These are phyloP conservation scores for Carex arenaria DNA, from an alignment of 202 grass and related monocot genomes.

Conservation along the genomic window DNA sequence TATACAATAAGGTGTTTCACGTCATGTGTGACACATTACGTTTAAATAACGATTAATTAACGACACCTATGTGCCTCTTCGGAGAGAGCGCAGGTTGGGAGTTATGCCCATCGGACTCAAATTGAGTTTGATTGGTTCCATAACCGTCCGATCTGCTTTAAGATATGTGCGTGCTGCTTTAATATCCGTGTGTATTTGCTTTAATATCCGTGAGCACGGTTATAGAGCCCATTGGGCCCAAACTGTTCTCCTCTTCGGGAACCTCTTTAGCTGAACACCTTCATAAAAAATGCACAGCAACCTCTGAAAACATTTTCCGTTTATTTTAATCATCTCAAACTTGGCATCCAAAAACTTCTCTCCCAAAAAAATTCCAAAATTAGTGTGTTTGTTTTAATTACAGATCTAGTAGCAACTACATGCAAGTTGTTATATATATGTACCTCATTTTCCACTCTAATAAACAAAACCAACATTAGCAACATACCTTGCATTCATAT, in stretches of 20 bases:
- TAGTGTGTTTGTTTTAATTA: neutral
- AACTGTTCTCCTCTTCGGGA: neutral
- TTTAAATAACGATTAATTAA: neutral
- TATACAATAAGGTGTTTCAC: neutral
- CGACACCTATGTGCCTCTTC: neutral
- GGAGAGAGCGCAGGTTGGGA: no score
- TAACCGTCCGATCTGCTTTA: no score
- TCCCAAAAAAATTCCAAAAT: neutral
- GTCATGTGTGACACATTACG: neutral
- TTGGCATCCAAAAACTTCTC: constrained; percentile 1
- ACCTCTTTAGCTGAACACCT: neutral
- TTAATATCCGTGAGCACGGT: no score
- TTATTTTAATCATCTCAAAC: neutral
- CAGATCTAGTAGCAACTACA: no score
- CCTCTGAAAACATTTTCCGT: neutral
- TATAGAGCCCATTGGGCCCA: no score
- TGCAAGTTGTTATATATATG: neutral
- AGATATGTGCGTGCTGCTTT: no score
- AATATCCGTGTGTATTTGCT: no score
- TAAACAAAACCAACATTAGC: neutral
- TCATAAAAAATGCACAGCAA: neutral
- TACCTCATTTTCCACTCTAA: neutral
- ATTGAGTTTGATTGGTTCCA: no score
- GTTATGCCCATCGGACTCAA: no score
- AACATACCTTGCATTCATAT: neutral